Conservation (phyloP, 1,284 basidiomycete genomes). For the Xerocomus subilludens region DNA sequence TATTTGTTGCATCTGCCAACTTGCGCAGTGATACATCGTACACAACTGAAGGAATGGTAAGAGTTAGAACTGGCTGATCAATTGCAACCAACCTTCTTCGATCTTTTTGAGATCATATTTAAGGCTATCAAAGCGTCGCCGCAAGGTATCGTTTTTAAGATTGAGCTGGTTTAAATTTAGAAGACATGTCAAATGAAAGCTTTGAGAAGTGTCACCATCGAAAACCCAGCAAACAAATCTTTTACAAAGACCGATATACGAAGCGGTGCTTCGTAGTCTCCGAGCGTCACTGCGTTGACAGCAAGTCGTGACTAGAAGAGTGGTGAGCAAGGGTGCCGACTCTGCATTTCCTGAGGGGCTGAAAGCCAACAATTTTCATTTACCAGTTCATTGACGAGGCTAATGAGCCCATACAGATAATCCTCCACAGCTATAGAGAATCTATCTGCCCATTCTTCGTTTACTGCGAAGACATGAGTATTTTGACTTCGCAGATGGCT, state of each 20-base stretch:
- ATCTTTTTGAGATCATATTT: slow-evolving; percentile 92
- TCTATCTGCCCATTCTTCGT: slow-evolving; percentile 75
- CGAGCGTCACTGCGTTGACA: slow-evolving; percentile 84
- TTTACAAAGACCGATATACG: slow-evolving; percentile 85
- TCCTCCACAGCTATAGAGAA: slow-evolving; percentile 79
- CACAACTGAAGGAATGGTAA: slow-evolving; percentile 65
- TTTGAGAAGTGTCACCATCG: slow-evolving; percentile 65
- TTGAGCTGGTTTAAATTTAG: slow-evolving; percentile 67
- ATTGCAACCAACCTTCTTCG: slow-evolving; percentile 74
- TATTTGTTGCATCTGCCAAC: slow-evolving; percentile 54
- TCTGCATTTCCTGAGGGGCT: neutral
- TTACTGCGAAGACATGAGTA: slow-evolving; percentile 60
- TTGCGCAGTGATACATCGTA: slow-evolving; percentile 86
- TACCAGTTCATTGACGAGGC: slow-evolving; percentile 84
- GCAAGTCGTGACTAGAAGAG: slow-evolving; percentile 76
- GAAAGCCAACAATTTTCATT: slow-evolving; percentile 40
- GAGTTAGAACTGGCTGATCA: slow-evolving; percentile 19
- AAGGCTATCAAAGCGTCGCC: slow-evolving; percentile 82
- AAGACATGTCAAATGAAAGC: slow-evolving; percentile 28
- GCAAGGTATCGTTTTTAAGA: slow-evolving; percentile 84
- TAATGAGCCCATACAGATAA: slow-evolving; percentile 87
- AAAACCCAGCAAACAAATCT: slow-evolving; percentile 83
- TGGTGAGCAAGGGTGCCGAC: slow-evolving; percentile 22
- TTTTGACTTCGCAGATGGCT: slow-evolving; percentile 14
- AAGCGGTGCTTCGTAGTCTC: slow-evolving; percentile 83